Evolutionary conservation across 768 basidiomycete genomes (phyloP).

Genomic region (Tricholoma hemisulphureum): DNA sequence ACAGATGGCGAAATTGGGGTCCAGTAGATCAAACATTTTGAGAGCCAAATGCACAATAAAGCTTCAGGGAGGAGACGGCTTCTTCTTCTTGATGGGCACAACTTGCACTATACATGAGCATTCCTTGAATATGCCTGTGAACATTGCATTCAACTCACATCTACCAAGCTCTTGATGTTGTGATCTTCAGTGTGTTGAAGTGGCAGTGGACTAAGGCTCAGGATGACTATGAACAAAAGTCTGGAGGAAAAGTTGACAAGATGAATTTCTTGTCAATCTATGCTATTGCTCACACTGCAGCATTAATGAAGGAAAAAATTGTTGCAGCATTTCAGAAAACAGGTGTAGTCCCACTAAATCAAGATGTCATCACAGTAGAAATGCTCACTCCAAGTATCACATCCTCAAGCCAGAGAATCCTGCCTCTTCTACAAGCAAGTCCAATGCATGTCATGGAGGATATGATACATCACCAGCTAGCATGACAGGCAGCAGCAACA

Average conservation of each 20-base stretch:
- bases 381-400: constrained; percentile 31
- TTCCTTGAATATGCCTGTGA: constrained; percentile 38
- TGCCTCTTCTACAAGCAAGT: constrained; percentile 22
- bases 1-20: constrained; percentile 38
- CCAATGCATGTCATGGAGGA: constrained; percentile 17
- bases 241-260: background rate
- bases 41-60: constrained; percentile 36
- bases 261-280: constrained; percentile 5
- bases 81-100: constrained; percentile 47
- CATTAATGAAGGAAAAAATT: constrained; percentile 26
- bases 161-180: constrained; percentile 45
- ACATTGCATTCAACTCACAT: constrained; percentile 44
- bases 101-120: constrained; percentile 37
- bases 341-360: constrained; percentile 32
- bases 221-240: constrained; percentile 7
- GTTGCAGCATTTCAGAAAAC: constrained; percentile 31
- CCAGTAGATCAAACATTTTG: too few species aligned
- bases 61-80: constrained; percentile 31
- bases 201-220: constrained; percentile 19
- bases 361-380: constrained; percentile 20
- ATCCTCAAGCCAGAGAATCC: constrained; percentile 3
- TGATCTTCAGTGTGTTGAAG: constrained; percentile 34
- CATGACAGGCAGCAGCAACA: background rate
- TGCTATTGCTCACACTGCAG: constrained; percentile 6
- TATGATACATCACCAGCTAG: too few species aligned